Percentiles rank a stretch among this genome's conserved stretches.
Conservation (phyloP, 768 basidiomycete genomes). For the Leucocoprinus leucothites region DNA sequence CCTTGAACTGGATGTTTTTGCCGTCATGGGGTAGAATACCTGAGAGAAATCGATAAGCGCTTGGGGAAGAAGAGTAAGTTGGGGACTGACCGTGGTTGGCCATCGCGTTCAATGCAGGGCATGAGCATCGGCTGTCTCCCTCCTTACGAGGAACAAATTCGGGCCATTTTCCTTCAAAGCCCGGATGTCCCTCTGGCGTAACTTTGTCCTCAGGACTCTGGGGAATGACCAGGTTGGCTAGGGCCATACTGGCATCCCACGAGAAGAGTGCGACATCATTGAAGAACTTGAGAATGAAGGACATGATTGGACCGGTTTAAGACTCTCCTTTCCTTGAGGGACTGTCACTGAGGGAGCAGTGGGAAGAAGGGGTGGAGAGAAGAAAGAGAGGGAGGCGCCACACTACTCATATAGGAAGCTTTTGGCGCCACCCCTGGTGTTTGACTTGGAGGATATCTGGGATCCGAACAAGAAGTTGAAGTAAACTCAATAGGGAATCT, state of each 20-base stretch:
- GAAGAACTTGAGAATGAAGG: constrained; percentile 6
- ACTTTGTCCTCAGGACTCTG: constrained; percentile 51
- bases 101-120: constrained; percentile 77
- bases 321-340: neutral
- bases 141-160: constrained; percentile 55
- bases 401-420: too few species aligned
- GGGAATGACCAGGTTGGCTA: constrained; percentile 50
- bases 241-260: constrained; percentile 51
- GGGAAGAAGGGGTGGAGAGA: neutral
- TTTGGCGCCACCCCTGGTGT: too few species aligned
- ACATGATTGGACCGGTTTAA: neutral
- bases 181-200: constrained; percentile 51
- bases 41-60: constrained; percentile 15
- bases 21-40: constrained; percentile 71
- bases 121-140: constrained; percentile 69
- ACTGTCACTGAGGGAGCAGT: neutral
- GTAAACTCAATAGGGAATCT: too few species aligned
- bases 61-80: neutral
- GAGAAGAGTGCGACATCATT: constrained; percentile 20
- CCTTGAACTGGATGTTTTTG: constrained; percentile 61
- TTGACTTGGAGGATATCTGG: too few species aligned
- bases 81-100: constrained; percentile 69
- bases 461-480: too few species aligned
- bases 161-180: constrained; percentile 65
- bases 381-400: neutral